Conservation (phyloP, 2,329 filamentous ascomycete species). For the Aspergillus amoenus region DNA sequence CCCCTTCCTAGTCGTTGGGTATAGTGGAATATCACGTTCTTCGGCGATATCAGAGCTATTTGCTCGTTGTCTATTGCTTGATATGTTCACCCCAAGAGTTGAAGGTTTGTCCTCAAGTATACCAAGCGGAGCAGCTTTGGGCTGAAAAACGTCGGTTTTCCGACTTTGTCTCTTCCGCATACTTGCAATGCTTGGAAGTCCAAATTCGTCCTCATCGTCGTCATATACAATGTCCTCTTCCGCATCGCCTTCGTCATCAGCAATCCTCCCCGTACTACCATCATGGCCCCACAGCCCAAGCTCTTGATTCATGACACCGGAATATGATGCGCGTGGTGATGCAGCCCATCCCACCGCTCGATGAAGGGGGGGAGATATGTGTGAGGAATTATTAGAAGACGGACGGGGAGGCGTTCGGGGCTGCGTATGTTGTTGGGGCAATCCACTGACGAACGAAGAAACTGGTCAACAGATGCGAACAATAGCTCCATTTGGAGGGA, state of each 20-base stretch:
- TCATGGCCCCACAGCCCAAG: constrained; percentile 74
- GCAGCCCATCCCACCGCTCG: constrained; percentile 38
- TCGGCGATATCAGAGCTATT: constrained; percentile 94
- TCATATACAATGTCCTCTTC: constrained; percentile 75
- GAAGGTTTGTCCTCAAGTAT: constrained; percentile 21
- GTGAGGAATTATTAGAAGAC: constrained; percentile 54
- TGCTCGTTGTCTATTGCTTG: constrained; percentile 63
- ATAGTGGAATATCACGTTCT: constrained; percentile 77
- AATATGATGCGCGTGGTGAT: constrained; percentile 71
- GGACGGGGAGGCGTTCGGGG: constrained; percentile 71
- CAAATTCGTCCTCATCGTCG: constrained; percentile 93
- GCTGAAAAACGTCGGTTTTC: constrained; percentile 34
- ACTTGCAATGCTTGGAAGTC: constrained; percentile 85
- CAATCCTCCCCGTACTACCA: constrained; percentile 40
- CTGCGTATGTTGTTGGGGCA: constrained; percentile 52
- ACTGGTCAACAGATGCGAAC: constrained; percentile 11
- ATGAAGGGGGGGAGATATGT: constrained; percentile 53
- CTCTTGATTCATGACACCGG: constrained; percentile 76
- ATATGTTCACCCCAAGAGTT: constrained; percentile 32
- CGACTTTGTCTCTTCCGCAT: constrained; percentile 71
- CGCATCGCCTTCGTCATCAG: constrained; percentile 63
- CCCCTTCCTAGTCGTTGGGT: constrained; percentile 82
- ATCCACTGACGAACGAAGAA: constrained; percentile 23
- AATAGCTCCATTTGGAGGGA: background rate
- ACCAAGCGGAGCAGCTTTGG: constrained; percentile 42